Base-by-base conservation (phyloP, 2,329 filamentous ascomycete genomes). In the Lasiodiplodia hormozganensis region DNA sequence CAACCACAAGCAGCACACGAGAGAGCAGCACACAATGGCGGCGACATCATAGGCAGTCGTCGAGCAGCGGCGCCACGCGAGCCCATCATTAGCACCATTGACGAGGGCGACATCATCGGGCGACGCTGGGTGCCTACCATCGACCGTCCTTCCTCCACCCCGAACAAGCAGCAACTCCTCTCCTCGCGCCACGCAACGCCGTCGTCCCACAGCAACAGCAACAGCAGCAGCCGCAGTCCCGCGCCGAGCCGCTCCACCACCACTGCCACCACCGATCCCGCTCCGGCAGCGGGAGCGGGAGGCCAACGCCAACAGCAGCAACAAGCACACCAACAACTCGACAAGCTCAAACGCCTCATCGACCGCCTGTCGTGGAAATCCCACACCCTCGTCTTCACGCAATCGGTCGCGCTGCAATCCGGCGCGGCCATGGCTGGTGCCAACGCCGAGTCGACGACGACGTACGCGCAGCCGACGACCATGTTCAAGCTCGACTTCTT, bases 401-500 rank as follows among this genome's bases (percentile, higher is more conserved):
- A 65, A 16, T 28, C 57, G 14, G 12, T 68, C 36, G 67, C 67
- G 11, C 67, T 68, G 14, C 40, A 43, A 18, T 43, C 40, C 4
- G 40, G 40, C 40, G 40, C 16, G 14, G 40, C 40, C 2, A 16
- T 40, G 11, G 14, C n/a, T n/a, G n/a, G n/a, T n/a, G n/a, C 47
- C 18, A 34, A 25, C 16, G 28, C 23, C 47, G 12, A 53, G 8
- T 11, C 56, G 18, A 2, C 49, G 18, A 2, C 49, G 18, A 7
- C 66, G 3, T 21, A 34, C 7, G 47, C 58, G 14, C 21, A 34
- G 14, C 66, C 66, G 14, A 65, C 43, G 40, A 40, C 76, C 18
- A 92, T 92, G 84, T 93, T 93, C 82, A 92, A 93, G 76, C 84
- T 93, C 8, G 91, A 93, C 74, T 93, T 93, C 71, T 89, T 91